phyloP scores from a whole-genome alignment of 805 yeast species.

The Schizosaccharomyces octosporus region DNA sequence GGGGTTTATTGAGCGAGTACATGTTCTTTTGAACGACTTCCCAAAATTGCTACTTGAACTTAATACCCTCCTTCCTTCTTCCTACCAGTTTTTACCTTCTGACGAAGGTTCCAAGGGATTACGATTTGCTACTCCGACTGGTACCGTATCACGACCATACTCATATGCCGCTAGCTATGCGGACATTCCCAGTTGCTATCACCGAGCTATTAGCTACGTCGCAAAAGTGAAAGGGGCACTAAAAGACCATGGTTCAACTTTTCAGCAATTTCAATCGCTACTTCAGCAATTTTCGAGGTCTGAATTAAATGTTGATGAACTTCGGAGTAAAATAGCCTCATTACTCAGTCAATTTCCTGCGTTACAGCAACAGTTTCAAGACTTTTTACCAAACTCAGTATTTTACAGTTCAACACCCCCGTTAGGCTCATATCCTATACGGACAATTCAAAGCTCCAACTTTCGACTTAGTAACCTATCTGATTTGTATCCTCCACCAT shows the following conservation, averaged over 20 bases:
- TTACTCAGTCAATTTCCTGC: not conserved
- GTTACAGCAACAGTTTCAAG: not conserved
- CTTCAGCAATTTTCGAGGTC: not conserved
- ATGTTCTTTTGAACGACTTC: not conserved
- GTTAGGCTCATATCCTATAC: not conserved
- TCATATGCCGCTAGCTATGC: not conserved
- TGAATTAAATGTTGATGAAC: too few relatives aligned
- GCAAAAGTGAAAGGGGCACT: not conserved
- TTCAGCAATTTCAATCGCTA: not conserved
- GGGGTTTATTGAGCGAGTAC: not conserved
- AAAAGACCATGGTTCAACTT: not conserved
- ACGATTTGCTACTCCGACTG: not conserved
- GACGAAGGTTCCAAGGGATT: not conserved
- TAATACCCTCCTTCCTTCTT: not conserved
- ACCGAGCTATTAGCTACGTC: not conserved
- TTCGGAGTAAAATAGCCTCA: not conserved
- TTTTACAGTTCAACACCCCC: not conserved
- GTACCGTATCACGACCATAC: not conserved
- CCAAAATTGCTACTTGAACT: not conserved
- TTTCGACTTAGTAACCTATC: not conserved
- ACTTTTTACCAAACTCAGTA: not conserved
- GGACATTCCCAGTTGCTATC: not conserved
- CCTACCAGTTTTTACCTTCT: not conserved
- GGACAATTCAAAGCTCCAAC: not conserved
- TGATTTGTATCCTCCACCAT: not conserved